Evolutionary conservation across 345 rosid genomes (phyloP).

Genomic region (Ceriops zippeliana): DNA sequence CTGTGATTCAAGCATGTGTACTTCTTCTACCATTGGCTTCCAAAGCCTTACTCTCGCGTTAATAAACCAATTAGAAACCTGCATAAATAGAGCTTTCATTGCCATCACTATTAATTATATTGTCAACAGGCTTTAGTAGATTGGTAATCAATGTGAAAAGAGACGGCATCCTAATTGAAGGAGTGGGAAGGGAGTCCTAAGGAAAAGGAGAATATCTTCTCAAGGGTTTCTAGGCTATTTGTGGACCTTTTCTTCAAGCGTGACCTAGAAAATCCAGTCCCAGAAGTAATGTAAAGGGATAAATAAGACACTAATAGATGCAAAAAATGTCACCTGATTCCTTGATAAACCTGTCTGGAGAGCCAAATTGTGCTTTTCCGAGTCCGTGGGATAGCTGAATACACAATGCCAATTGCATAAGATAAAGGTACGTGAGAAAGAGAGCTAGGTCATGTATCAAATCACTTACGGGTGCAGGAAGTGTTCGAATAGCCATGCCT

Average conservation of each 20-base stretch:
- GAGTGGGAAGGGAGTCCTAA: too few species aligned
- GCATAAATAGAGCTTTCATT: not conserved
- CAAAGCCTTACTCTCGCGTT: constrained; percentile 34
- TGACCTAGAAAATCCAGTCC: too few species aligned
- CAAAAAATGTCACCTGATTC: constrained; percentile 21
- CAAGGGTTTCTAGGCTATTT: too few species aligned
- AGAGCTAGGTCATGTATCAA: not conserved
- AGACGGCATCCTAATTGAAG: too few species aligned
- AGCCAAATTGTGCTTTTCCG: constrained; percentile 26
- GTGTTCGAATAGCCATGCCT: constrained; percentile 29
- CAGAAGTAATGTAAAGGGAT: too few species aligned
- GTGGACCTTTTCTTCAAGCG: too few species aligned
- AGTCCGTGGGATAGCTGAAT: constrained; percentile 27
- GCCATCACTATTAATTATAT: not conserved
- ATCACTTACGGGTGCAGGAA: constrained; percentile 31
- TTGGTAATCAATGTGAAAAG: too few species aligned
- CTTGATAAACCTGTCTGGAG: constrained; percentile 30
- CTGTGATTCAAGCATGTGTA: constrained; percentile 26
- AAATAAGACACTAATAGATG: not conserved
- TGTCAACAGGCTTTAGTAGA: not conserved
- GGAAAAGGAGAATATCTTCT: too few species aligned
- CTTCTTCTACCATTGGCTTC: constrained; percentile 39
- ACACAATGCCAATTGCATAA: not conserved
- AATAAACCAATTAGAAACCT: constrained; percentile 36
- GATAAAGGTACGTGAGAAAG: not conserved